Percentiles rank a stretch among this genome's conserved stretches.
Conservation (phyloP, 371 early-diverging fungal species). For the Lichtheimia hyalospora region DNA sequence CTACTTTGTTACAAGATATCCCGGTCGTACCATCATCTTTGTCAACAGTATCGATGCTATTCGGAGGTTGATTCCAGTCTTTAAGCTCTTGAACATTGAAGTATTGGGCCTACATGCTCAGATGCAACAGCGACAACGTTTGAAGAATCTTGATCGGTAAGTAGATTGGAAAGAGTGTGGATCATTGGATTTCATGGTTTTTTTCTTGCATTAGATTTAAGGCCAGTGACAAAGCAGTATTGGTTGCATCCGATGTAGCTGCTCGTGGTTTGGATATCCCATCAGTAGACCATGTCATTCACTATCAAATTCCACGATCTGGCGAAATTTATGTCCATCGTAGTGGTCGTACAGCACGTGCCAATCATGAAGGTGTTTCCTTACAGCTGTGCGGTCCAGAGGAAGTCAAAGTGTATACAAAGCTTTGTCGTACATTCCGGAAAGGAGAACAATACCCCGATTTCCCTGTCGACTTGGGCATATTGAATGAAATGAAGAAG, state of each 20-base stretch:
- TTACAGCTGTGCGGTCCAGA: slow-evolving; percentile 82
- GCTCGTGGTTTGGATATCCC: slow-evolving; percentile 91
- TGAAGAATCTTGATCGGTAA: slow-evolving; percentile 86
- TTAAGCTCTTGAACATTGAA: slow-evolving; percentile 68
- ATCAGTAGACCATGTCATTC: slow-evolving; percentile 80
- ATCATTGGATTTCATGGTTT: background rate
- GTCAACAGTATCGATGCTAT: slow-evolving; percentile 93
- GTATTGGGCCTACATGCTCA: slow-evolving; percentile 86
- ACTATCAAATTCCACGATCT: slow-evolving; percentile 85
- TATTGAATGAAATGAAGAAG: slow-evolving; percentile 64
- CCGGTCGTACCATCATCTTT: slow-evolving; percentile 91
- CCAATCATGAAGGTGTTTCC: slow-evolving; percentile 80
- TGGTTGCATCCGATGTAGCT: slow-evolving; percentile 92
- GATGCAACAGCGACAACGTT: slow-evolving; percentile 93
- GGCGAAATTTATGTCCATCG: slow-evolving; percentile 88
- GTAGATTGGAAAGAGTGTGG: background rate
- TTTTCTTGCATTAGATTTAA: slow-evolving; percentile 59
- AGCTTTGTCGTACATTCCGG: slow-evolving; percentile 72
- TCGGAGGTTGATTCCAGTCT: slow-evolving; percentile 82
- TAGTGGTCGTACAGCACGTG: slow-evolving; percentile 90
- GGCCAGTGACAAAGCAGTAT: slow-evolving; percentile 61
- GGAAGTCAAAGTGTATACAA: slow-evolving; percentile 76
- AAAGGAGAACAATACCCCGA: slow-evolving; percentile 67
- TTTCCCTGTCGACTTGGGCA: slow-evolving; percentile 68
- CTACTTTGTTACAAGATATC: slow-evolving; percentile 83